These are phyloP conservation scores for Verticillium isaacii DNA, from an alignment of 2,329 filamentous ascomycete genomes.

Conservation along the genomic window DNA sequence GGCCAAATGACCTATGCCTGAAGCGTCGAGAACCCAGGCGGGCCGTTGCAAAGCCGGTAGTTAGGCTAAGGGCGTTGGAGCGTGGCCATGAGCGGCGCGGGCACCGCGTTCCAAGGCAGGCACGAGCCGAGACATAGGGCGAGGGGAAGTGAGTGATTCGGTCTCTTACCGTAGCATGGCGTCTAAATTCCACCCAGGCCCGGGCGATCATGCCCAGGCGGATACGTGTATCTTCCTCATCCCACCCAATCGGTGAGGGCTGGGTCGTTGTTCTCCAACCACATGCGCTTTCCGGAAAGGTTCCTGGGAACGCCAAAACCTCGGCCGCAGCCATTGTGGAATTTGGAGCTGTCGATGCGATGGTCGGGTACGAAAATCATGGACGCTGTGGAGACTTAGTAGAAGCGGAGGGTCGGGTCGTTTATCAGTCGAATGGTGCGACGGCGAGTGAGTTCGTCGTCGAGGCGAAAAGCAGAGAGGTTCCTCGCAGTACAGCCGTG, in stretches of 20 bases:
- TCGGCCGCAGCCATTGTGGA: conserved; percentile 51
- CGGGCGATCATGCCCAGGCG: conserved; percentile 24
- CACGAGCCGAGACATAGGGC: not conserved
- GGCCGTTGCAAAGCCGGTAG: conserved; percentile 4
- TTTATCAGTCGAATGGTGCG: not conserved
- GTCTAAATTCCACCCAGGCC: conserved; percentile 21
- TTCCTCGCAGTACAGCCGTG: not conserved
- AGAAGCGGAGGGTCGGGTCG: conserved; percentile 5
- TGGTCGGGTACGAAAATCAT: conserved; percentile 44
- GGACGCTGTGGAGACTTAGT: conserved; percentile 32
- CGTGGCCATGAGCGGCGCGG: not conserved
- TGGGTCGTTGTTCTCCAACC: conserved; percentile 28
- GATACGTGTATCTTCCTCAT: conserved; percentile 19
- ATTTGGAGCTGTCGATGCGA: conserved; percentile 38
- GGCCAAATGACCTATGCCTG: conserved; percentile 3
- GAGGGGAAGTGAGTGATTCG: not conserved
- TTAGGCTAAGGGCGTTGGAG: conserved; percentile 1
- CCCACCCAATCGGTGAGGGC: conserved; percentile 29
- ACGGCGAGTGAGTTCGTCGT: not conserved
- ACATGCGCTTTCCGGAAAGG: conserved; percentile 35
- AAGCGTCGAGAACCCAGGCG: not conserved
- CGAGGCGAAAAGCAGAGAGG: not conserved
- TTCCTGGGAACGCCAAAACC: conserved; percentile 37
- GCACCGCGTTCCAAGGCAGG: conserved; percentile 3
- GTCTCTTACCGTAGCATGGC: not conserved